Conservation (phyloP, 1,284 basidiomycete genomes). For the Sanghuangporus baumii region DNA sequence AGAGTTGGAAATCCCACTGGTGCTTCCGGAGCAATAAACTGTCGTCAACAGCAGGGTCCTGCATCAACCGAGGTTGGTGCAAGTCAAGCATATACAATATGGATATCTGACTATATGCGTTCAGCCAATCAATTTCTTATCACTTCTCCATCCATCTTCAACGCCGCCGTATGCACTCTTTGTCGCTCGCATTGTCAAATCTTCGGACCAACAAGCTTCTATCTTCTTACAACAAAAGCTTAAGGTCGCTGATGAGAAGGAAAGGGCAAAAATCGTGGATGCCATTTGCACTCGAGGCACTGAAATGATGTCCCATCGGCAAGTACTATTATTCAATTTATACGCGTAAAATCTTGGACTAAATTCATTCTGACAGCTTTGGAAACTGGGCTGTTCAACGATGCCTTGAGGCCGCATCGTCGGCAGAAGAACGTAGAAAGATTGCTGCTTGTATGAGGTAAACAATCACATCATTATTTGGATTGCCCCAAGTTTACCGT, state of each 20-base stretch:
- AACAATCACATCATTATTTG: slow-evolving; percentile 15
- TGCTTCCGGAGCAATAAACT: neutral
- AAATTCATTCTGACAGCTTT: slow-evolving; percentile 42
- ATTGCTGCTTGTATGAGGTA: slow-evolving; percentile 79
- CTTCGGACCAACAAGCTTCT: slow-evolving; percentile 81
- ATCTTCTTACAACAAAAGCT: slow-evolving; percentile 83
- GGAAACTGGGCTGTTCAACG: slow-evolving; percentile 85
- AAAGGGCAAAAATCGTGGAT: slow-evolving; percentile 74
- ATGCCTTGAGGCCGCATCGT: slow-evolving; percentile 71
- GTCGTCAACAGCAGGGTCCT: slow-evolving; percentile 3
- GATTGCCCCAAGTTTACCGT: neutral
- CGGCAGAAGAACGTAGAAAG: slow-evolving; percentile 65
- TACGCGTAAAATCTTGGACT: neutral
- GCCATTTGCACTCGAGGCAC: slow-evolving; percentile 75
- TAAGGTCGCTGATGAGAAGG: slow-evolving; percentile 74
- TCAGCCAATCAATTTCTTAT: slow-evolving; percentile 81
- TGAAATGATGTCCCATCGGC: slow-evolving; percentile 87
- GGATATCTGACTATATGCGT: neutral
- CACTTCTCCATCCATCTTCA: slow-evolving; percentile 73
- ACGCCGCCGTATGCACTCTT: slow-evolving; percentile 75
- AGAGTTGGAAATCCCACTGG: neutral
- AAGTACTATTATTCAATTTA: slow-evolving; percentile 19
- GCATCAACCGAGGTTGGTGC: slow-evolving; percentile 3
- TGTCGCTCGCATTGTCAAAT: slow-evolving; percentile 76
- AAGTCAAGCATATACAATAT: neutral